Evolutionary conservation across 2,329 filamentous ascomycete species (phyloP).

Genomic region (Pseudonectria buxi): DNA sequence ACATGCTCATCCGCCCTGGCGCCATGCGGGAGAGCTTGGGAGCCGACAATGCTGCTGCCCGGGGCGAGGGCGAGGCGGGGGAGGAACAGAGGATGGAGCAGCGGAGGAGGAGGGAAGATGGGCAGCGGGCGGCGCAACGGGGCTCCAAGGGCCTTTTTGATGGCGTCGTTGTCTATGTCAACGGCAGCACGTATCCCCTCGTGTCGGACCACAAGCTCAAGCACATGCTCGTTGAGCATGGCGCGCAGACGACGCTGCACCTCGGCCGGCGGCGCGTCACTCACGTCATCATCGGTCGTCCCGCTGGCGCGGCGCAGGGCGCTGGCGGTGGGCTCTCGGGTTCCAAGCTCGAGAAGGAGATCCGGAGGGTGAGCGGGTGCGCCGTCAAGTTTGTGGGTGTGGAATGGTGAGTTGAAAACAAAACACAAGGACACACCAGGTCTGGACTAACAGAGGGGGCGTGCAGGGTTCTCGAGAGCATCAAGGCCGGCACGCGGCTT

Average conservation of each 20-base stretch:
- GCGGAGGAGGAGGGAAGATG: conserved; percentile 43
- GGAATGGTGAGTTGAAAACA: conserved; percentile 64
- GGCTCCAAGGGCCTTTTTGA: conserved; percentile 51
- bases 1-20: conserved; percentile 46
- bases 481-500: conserved; percentile 67
- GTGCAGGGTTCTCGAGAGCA: conserved; percentile 70
- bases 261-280: conserved; percentile 71
- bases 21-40: conserved; percentile 30
- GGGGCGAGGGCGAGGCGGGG: conserved; percentile 2
- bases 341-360: conserved; percentile 76
- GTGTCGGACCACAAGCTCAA: conserved; percentile 85
- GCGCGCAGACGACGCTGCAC: conserved; percentile 62
- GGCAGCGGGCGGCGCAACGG: conserved; percentile 34
- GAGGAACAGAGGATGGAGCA: conserved; percentile 19
- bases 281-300: conserved; percentile 72
- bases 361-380: conserved; percentile 58
- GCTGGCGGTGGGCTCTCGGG: conserved; percentile 70
- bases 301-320: conserved; percentile 39
- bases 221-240: conserved; percentile 66
- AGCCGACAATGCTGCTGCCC: not conserved
- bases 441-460: conserved; percentile 2
- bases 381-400: conserved; percentile 72
- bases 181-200: conserved; percentile 74
- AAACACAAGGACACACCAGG: too few relatives aligned
- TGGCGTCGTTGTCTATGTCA: conserved; percentile 72